Evolutionary conservation across 352 stramenopile species (phyloP), one percentile per base, ranked within the genome.

Genomic region (Phytophthora parvispora): DNA sequence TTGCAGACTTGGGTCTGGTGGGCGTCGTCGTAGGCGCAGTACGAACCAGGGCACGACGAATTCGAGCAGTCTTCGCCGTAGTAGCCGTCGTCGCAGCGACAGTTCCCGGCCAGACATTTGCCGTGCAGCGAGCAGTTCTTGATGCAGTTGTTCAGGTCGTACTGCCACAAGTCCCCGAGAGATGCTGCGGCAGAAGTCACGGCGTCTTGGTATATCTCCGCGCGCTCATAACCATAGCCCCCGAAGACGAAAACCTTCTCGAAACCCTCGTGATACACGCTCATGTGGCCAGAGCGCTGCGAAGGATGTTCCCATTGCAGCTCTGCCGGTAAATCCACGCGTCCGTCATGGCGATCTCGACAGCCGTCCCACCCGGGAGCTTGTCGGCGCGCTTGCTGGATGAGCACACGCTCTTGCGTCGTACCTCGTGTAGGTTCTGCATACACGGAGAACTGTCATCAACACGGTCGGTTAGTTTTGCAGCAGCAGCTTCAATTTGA

Each of bases 31-130:
- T 98, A 99, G 27, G 84, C 74, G 66, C 97, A 99, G 29, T 93
- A 98, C 36, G 92, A 97, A 2, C 97, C 97, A 0, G 97, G 96
- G 64, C 97, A 99, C 7, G 93, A 82, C 20, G 87, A 90, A 69
- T 99, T 99, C 10, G 91, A 98, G 74, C 97, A 99, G 72, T 99
- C 97, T 3, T 92, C 66, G n/a, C 97, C 97, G 67, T 98, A 99
- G 73, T 98, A 99, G 15, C 97, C 97, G 54, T 97, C 89, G 63
- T 98, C 62, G 69, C 97, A 99, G n/a, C 86, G 80, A 58, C 96
- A 99, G 56, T 93, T 98, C 8, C 97, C 97, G 64, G 92, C 96
- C 31, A 81, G 81, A 72, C 97, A 99, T 1, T 90, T 70, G 20
- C 97, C 97, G 55, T 99, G 90, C 43, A 94, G 77, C 1, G 83